Base-by-base conservation (phyloP, 495 filamentous ascomycete genomes). In the Penicillium psychrofluorescens region DNA sequence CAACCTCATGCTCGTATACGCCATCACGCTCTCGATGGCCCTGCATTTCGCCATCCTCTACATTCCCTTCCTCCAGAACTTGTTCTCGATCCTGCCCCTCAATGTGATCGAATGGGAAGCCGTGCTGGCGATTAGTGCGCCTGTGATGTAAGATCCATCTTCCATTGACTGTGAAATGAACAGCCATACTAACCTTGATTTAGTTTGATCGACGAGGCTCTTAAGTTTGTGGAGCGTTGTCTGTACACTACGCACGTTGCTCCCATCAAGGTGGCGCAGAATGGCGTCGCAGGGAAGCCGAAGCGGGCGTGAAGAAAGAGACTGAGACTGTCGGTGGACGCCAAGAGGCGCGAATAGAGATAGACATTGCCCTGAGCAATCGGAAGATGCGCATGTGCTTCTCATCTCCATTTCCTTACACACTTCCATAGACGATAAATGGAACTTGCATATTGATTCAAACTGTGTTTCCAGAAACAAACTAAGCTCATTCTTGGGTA, bases 1-100 rank as follows among this genome's bases (percentile, higher is more conserved):
- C 56, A 99, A 99, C 68, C 89, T 95, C 81, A 89, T 92, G 75
- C 77, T 99, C 8, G 84, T 99, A 44, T 95, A 95, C 53, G 94
- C 94, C 49, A 92, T 99, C 53, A 75, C 75, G 10, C 66, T 99
- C 44, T 95, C 89, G n/a, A 99, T 99, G 94, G 77, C 75, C 7
- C 78, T 99, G 40, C 94, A 99, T 72, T 95, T 99, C 58, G 85
- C 81, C 8, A 80, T 99, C 40, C 78, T 99, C 37, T 99, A 99
- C 67, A 85, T 83, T 29, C 94, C 94, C 3, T 78, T 95, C 68
- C 67, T 99, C 43, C 92, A 96, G 69, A 68, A 64, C 6, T 70
- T 99, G 31, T 99, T 99, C 71, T 84, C 85, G 7, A 96, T 99
- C 52, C 63, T 95, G 46, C 94, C 94, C 28, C 64, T 99, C 58